Conservation (phyloP, 352 stramenopile genomes). For the Phytophthora hibernalis region DNA sequence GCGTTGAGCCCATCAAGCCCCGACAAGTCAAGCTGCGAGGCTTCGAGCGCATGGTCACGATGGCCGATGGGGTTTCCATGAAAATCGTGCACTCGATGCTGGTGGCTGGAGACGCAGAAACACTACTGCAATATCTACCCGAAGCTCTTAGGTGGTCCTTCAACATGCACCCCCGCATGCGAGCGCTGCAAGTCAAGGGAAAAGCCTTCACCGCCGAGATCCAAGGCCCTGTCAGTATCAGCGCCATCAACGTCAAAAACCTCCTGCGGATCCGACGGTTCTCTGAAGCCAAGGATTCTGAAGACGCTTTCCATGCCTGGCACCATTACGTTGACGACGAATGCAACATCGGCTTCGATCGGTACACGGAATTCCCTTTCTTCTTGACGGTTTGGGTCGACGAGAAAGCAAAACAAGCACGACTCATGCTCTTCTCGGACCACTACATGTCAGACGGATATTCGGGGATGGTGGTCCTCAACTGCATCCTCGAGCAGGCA, state of each 20-base stretch:
- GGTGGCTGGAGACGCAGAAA: slow-evolving; percentile 21
- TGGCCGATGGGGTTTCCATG: slow-evolving; percentile 28
- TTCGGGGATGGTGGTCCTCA: slow-evolving; percentile 44
- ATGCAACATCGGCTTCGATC: slow-evolving; percentile 42
- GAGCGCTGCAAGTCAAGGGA: slow-evolving; percentile 35
- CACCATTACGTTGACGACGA: slow-evolving; percentile 31
- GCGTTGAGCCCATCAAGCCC: not conserved
- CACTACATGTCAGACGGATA: slow-evolving; percentile 54
- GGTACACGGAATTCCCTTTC: slow-evolving; percentile 46
- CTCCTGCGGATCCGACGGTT: slow-evolving; percentile 26
- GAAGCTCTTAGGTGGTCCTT: slow-evolving; percentile 42
- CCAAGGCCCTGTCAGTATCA: slow-evolving; percentile 25
- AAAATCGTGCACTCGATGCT: slow-evolving; percentile 47
- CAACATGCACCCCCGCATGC: slow-evolving; percentile 56
- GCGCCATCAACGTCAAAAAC: slow-evolving; percentile 21
- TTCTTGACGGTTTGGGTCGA: slow-evolving; percentile 42
- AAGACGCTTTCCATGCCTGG: slow-evolving; percentile 18
- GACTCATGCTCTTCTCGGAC: slow-evolving; percentile 56
- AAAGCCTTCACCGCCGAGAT: slow-evolving; percentile 43
- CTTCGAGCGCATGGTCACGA: slow-evolving; percentile 43
- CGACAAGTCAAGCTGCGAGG: slow-evolving; percentile 36
- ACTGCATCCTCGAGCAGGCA: slow-evolving; percentile 45
- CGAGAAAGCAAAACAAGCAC: slow-evolving; percentile 5
- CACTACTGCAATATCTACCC: slow-evolving; percentile 34
- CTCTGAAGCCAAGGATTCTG: not conserved